These are phyloP conservation scores for Apiotrichum siamense DNA, from an alignment of 1,284 basidiomycete genomes.

Conservation along the genomic window DNA sequence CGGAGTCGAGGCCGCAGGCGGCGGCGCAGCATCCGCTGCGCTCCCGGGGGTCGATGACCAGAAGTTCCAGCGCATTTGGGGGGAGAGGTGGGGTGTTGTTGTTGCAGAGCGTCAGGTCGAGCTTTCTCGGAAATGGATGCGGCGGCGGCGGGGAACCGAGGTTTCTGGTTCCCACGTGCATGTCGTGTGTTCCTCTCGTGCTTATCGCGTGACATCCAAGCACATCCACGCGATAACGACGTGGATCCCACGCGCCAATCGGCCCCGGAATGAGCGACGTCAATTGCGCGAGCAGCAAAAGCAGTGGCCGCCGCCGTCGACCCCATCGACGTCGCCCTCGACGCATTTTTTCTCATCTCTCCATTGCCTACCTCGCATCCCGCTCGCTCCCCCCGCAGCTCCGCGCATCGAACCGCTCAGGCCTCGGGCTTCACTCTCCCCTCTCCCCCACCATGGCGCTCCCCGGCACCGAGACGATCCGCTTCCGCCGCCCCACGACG, in stretches of 20 bases:
- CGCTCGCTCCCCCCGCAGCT: not conserved
- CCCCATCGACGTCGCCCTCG: too few species aligned
- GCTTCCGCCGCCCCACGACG: slow-evolving; percentile 42
- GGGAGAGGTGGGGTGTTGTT: not conserved
- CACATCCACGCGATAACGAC: not conserved
- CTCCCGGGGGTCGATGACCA: too few species aligned
- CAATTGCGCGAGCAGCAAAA: too few species aligned
- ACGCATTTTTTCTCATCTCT: too few species aligned
- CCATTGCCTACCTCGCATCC: not conserved
- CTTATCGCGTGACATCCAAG: too few species aligned
- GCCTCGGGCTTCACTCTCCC: not conserved
- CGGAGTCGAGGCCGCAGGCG: not conserved
- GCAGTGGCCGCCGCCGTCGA: too few species aligned
- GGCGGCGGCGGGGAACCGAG: too few species aligned
- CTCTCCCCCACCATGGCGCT: slow-evolving; percentile 11
- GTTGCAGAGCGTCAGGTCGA: not conserved
- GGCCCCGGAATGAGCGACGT: not conserved
- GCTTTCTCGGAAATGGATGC: not conserved
- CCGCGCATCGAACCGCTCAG: not conserved
- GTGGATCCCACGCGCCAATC: not conserved
- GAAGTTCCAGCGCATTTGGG: slow-evolving; percentile 1
- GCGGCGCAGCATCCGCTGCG: not conserved
- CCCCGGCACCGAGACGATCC: slow-evolving; percentile 44
- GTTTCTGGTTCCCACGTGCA: too few species aligned
- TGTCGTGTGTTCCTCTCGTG: too few species aligned